Evolutionary conservation across 768 basidiomycete genomes (phyloP).

Genomic region (Lactarius hatsudake): DNA sequence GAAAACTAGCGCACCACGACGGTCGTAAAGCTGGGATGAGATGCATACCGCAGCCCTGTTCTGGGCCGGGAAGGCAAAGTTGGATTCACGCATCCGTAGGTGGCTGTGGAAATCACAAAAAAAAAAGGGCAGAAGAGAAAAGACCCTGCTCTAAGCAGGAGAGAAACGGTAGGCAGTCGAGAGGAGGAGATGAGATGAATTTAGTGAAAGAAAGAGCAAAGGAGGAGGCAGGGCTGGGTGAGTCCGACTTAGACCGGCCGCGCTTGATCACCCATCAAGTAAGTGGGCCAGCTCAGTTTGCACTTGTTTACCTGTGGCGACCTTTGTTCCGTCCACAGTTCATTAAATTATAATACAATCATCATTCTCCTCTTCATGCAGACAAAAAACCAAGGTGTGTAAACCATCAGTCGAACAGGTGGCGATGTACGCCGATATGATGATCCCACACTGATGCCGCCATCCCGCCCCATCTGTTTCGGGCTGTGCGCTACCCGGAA

Average conservation of each 20-base stretch:
- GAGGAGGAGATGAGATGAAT: not conserved
- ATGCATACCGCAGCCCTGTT: constrained; percentile 95
- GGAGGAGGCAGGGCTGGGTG: constrained; percentile 13
- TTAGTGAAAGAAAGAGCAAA: not conserved
- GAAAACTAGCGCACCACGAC: constrained; percentile 66
- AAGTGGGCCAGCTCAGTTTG: constrained; percentile 12
- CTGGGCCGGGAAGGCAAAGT: constrained; percentile 92
- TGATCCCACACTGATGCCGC: too few species aligned
- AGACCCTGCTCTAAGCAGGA: not conserved
- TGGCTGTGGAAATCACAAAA: not conserved
- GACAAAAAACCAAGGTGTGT: too few species aligned
- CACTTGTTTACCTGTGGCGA: constrained; percentile 24
- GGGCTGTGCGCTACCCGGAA: not conserved
- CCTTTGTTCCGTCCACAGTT: not conserved
- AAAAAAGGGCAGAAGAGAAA: not conserved
- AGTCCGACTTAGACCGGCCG: constrained; percentile 17
- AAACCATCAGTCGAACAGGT: not conserved
- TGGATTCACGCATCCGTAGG: constrained; percentile 80
- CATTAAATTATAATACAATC: not conserved
- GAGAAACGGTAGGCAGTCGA: not conserved
- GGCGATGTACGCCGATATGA: not conserved
- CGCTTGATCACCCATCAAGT: constrained; percentile 29
- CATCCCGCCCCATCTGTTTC: not conserved
- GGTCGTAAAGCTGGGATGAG: constrained; percentile 90
- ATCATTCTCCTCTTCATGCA: not conserved